Conservation (phyloP, 306 rosid genomes). For the Begonia loranthoides region DNA sequence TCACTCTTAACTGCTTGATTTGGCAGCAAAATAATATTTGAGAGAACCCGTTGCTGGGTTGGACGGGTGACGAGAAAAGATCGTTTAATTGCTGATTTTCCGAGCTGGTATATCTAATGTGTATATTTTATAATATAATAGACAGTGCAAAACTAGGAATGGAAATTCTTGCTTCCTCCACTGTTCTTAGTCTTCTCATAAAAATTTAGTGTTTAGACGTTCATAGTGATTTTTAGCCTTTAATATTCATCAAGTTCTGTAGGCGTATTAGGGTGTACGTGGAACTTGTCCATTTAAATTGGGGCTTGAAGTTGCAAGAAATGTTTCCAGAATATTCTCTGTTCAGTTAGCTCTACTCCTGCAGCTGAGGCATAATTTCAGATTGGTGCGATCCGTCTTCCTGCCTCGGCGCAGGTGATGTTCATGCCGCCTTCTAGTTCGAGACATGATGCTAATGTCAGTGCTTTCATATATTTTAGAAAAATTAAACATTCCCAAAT, state of each 20-base stretch:
- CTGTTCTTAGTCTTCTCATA: constrained; percentile 14
- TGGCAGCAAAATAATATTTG: constrained; percentile 44
- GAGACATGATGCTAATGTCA: too few species aligned
- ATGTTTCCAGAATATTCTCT: constrained; percentile 22
- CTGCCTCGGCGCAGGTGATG: too few species aligned
- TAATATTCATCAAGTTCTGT: constrained; percentile 17
- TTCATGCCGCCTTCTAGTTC: too few species aligned
- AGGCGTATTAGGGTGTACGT: constrained; percentile 53
- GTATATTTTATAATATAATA: constrained; percentile 43
- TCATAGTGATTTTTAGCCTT: constrained; percentile 19
- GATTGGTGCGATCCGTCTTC: too few species aligned
- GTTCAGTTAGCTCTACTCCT: too few species aligned
- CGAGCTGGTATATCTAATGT: constrained; percentile 10
- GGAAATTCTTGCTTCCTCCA: constrained; percentile 46
- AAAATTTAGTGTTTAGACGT: constrained; percentile 52
- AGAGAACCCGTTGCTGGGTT: constrained; percentile 13
- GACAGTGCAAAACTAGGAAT: constrained; percentile 32
- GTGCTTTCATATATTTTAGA: too few species aligned
- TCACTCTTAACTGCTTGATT: too few species aligned
- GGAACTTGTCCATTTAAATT: constrained; percentile 49
- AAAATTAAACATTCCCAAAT: too few species aligned
- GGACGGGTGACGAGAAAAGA: background rate
- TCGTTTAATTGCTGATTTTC: too few species aligned
- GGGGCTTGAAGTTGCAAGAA: constrained; percentile 30
- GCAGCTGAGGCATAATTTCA: too few species aligned